These are phyloP conservation scores for Ogataea siamensis DNA, from an alignment of 805 yeast genomes.

Conservation along the genomic window DNA sequence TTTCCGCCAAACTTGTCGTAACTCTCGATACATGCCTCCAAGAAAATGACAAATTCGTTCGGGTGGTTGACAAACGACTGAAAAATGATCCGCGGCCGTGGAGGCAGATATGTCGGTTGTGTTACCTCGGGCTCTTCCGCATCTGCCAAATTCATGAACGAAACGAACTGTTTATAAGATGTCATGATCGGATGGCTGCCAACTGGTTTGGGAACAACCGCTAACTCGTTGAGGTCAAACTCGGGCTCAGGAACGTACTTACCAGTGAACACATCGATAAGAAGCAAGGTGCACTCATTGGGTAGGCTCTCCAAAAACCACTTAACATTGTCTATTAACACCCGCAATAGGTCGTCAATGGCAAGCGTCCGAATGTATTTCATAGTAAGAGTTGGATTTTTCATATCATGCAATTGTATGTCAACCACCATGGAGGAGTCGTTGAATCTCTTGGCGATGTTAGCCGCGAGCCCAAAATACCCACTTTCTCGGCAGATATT, in stretches of 20 bases:
- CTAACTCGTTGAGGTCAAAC: conserved; percentile 18
- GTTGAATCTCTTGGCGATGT: conserved; percentile 65
- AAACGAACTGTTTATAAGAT: conserved; percentile 44
- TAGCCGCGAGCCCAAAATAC: conserved; percentile 63
- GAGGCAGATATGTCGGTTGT: conserved; percentile 82
- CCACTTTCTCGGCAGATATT: conserved; percentile 71
- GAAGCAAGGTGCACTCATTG: conserved; percentile 72
- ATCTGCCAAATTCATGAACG: conserved; percentile 29
- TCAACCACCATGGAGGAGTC: conserved; percentile 76
- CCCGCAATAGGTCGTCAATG: conserved; percentile 73
- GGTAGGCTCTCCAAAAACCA: conserved; percentile 65
- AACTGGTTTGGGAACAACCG: conserved; percentile 12
- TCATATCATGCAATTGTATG: conserved; percentile 64
- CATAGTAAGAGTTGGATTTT: conserved; percentile 59
- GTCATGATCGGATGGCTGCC: conserved; percentile 46
- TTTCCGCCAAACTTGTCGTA: conserved; percentile 76
- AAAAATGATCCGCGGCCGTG: conserved; percentile 82
- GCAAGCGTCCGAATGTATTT: conserved; percentile 64
- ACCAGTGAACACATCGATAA: conserved; percentile 89
- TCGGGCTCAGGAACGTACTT: conserved; percentile 51
- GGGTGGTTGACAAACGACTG: conserved; percentile 85
- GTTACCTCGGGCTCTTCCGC: conserved; percentile 13
- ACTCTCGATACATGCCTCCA: conserved; percentile 85
- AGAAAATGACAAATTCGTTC: conserved; percentile 82
- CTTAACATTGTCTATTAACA: conserved; percentile 55